phyloP scores from a whole-genome alignment of 2,329 filamentous ascomycete genomes.

The Seiridium cupressi region DNA sequence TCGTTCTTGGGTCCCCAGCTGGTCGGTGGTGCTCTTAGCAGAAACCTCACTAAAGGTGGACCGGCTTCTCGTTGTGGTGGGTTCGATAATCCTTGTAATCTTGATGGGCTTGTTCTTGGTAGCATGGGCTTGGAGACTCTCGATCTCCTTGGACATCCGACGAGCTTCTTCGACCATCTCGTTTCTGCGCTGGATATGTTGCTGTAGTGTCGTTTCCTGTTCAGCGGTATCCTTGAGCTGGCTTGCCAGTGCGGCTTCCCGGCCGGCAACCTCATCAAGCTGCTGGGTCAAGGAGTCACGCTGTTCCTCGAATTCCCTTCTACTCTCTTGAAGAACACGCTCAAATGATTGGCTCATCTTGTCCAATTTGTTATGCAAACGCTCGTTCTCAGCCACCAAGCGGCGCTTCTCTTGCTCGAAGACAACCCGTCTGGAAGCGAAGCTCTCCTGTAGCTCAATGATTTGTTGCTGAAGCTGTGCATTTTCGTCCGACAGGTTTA shows the following conservation, averaged over 20 bases:
- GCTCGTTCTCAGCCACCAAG: constrained; percentile 15
- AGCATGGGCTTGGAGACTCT: constrained; percentile 21
- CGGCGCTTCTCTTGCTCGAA: constrained; percentile 19
- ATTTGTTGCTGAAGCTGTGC: constrained; percentile 21
- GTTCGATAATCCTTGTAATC: constrained; percentile 29
- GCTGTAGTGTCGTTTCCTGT: constrained; percentile 17
- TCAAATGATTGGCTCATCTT: constrained; percentile 30
- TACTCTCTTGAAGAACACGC: constrained; percentile 24
- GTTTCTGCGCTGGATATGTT: constrained; percentile 13
- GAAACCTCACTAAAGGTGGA: constrained; percentile 28
- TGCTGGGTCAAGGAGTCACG: constrained; percentile 18
- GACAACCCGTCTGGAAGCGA: constrained; percentile 11
- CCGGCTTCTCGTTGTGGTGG: constrained; percentile 20
- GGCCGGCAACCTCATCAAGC: constrained; percentile 17
- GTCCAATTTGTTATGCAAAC: constrained; percentile 42
- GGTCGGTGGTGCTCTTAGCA: constrained; percentile 30
- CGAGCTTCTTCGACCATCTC: constrained; percentile 20
- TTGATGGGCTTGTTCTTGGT: constrained; percentile 27
- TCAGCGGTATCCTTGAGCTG: constrained; percentile 17
- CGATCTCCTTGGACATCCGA: constrained; percentile 19
- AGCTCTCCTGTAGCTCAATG: constrained; percentile 17
- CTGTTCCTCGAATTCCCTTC: constrained; percentile 16
- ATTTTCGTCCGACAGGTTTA: constrained; percentile 20
- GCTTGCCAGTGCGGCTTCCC: constrained; percentile 16
- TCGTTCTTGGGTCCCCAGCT: constrained; percentile 30